Base-by-base conservation (phyloP, 2,329 filamentous ascomycete genomes). In the Neofusicoccum ribis region DNA sequence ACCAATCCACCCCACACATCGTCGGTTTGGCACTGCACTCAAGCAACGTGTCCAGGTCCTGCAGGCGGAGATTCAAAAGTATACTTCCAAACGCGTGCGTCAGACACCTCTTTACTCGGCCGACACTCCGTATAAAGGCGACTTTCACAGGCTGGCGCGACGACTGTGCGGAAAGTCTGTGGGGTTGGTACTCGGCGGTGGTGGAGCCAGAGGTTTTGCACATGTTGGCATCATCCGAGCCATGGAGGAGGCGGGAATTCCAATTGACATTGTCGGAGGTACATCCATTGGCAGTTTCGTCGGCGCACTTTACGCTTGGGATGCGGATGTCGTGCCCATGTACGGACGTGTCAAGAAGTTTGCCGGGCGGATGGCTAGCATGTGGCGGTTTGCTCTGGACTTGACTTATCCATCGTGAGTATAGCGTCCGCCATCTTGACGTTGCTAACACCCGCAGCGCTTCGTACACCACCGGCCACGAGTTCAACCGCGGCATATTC, bases 401-500 rank as follows among this genome's bases (percentile, higher is more conserved):
- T 79, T 99, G 71, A 99, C 95, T 0, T 99, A 99, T 76, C 95
- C 95, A 0, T 95, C 94, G 77, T 79, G 75, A 73, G 78, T 73
- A 15, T 17, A 14, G 20, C 15, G 3, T 12, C 12, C 54, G n/a
- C 1, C 8, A 3, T 17, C 9, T 44, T 36, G 39, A 5, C 1
- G 15, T 11, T n/a, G 12, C 43, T 60, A 27, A 60, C 36, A 1
- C 1, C 0, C 14, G 0, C 59, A 80, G 78, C 5, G 92, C 92
- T 7, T 97, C 94, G 1, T 99, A 99, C 79, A 99, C 96, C 0
- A 99, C 95, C 0, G 95, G 95, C 0, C 95, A 99, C 74, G 95
- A 99, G 73, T 99, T 99, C 85, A 99, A 99, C 72, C 91, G 95
- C 6, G 95, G 95, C 46, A 97, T 99, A 69, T 99, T 97, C 86